Evolutionary conservation across 345 rosid genomes (phyloP).

Genomic region (Brassica carinata): DNA sequence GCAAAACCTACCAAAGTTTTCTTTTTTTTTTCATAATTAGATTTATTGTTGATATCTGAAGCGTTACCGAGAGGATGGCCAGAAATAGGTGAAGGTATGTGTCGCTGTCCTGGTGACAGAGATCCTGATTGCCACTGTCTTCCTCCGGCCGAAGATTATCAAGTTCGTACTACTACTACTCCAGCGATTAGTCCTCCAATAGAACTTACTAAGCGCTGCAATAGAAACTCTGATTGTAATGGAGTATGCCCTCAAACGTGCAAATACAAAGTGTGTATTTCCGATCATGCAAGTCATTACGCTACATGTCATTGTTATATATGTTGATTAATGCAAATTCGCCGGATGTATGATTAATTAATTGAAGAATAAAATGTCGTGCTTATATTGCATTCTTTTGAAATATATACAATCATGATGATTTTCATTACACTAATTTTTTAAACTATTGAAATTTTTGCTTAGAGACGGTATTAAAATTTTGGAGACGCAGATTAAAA

Average conservation of each 20-base stretch:
- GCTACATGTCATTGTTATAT: neutral
- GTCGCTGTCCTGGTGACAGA: neutral
- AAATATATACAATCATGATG: neutral
- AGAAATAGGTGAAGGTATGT: neutral
- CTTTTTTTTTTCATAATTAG: neutral
- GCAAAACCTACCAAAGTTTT: neutral
- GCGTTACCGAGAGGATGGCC: neutral
- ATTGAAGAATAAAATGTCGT: neutral
- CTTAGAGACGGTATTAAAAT: neutral
- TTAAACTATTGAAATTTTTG: neutral
- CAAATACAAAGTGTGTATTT: slow-evolving; percentile 16
- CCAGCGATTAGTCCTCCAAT: neutral
- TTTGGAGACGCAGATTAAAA: neutral
- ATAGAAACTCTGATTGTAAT: neutral
- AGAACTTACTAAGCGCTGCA: neutral
- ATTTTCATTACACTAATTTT: neutral
- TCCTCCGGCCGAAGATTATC: neutral
- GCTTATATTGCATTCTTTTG: neutral
- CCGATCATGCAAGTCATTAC: neutral
- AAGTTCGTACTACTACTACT: neutral
- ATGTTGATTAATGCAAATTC: slow-evolving; percentile 11
- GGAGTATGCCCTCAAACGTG: slow-evolving; percentile 11
- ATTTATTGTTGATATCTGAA: neutral
- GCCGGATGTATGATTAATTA: neutral
- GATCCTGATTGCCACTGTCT: neutral